Conservation (phyloP, 768 basidiomycete genomes). For the Tulasnella sp. region DNA sequence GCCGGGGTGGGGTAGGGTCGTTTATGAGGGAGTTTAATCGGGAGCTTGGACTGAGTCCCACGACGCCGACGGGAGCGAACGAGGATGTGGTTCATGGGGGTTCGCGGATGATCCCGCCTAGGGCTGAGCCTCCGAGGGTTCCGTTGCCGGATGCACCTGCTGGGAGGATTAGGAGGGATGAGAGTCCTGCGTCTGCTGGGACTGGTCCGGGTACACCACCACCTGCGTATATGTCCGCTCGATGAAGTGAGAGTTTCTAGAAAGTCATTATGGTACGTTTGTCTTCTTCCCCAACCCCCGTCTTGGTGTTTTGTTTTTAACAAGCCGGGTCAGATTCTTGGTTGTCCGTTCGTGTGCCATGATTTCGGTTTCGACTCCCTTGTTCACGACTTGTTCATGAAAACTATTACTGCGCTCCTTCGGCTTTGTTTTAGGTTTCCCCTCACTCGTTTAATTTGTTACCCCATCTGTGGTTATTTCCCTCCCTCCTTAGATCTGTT, state of each 20-base stretch:
- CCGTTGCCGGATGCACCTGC: background rate
- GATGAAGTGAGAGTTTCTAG: background rate
- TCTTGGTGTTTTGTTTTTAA: background rate
- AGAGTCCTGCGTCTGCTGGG: background rate
- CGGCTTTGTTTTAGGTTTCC: background rate
- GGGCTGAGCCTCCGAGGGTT: background rate
- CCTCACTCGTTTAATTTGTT: background rate
- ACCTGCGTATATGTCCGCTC: slow-evolving; percentile 9
- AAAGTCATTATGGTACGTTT: background rate
- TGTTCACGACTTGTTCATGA: background rate
- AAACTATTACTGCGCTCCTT: background rate
- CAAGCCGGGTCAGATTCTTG: background rate
- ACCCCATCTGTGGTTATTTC: too few species aligned
- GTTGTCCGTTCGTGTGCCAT: background rate
- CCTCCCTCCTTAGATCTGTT: background rate
- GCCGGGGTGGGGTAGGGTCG: background rate
- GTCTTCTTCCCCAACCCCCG: background rate
- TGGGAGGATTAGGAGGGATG: background rate
- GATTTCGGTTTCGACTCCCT: background rate
- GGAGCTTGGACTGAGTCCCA: background rate
- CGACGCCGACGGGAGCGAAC: background rate
- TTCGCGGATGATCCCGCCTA: background rate
- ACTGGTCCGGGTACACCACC: background rate
- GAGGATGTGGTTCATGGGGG: background rate
- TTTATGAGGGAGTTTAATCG: background rate